Percentiles rank a stretch among this genome's conserved stretches.
Evolutionary conservation across 2,329 filamentous ascomycete species (phyloP).

Genomic region (Plenodomus lindquistii): DNA sequence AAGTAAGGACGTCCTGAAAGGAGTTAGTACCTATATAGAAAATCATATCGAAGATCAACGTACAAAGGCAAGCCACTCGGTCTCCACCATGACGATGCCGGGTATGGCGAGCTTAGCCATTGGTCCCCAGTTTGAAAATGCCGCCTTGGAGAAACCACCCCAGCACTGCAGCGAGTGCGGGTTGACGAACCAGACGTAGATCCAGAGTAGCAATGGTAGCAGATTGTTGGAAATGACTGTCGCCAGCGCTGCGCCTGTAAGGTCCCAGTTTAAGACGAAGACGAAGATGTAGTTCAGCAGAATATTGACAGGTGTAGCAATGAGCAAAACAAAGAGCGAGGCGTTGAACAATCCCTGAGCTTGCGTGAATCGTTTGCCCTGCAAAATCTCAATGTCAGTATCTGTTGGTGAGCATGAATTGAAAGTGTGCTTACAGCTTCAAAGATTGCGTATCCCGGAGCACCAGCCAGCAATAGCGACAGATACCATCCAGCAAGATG

Average conservation of each 20-base stretch:
- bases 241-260: constrained; percentile 57
- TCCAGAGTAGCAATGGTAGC: constrained; percentile 52
- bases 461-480: constrained; percentile 53
- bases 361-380: constrained; percentile 58
- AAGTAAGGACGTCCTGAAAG: constrained; percentile 55
- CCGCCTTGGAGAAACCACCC: constrained; percentile 72
- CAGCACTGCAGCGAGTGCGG: constrained; percentile 57
- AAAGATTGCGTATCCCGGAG: constrained; percentile 59
- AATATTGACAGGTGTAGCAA: constrained; percentile 55
- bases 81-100: constrained; percentile 91
- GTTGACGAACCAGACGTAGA: constrained; percentile 50
- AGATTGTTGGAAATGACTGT: constrained; percentile 56
- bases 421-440: constrained; percentile 43
- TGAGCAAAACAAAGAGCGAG: constrained; percentile 52
- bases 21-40: not conserved
- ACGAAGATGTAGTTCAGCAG: constrained; percentile 56
- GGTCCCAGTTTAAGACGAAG: constrained; percentile 48
- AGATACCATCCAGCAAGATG: constrained; percentile 56
- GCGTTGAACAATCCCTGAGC: constrained; percentile 59
- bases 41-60: not conserved
- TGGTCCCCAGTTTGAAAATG: constrained; percentile 74
- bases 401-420: not conserved
- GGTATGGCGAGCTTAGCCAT: constrained; percentile 90
- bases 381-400: not conserved
- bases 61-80: constrained; percentile 50